Conservation (phyloP, 805 yeast genomes). For the Saturnispora sekii region DNA sequence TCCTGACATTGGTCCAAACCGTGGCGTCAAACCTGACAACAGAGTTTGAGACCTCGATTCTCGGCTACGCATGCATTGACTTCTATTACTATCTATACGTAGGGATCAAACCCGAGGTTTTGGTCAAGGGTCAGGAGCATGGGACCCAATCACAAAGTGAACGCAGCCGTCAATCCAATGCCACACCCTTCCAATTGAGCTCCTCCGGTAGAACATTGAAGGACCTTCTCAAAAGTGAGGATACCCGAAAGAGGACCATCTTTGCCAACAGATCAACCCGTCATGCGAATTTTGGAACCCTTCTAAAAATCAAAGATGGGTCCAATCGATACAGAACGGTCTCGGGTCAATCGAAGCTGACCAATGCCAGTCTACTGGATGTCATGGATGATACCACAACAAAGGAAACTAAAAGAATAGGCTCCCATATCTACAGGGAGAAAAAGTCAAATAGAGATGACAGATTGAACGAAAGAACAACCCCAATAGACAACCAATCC, state of each 20-base stretch:
- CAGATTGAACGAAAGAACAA: slow-evolving; percentile 5
- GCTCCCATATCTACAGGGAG: slow-evolving; percentile 48
- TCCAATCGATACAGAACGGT: slow-evolving; percentile 47
- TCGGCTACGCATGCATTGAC: slow-evolving; percentile 61
- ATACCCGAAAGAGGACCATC: slow-evolving; percentile 32
- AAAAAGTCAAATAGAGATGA: slow-evolving; percentile 14
- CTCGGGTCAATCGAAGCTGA: slow-evolving; percentile 52
- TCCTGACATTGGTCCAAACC: slow-evolving; percentile 62
- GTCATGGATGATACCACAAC: slow-evolving; percentile 56
- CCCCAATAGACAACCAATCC: background rate
- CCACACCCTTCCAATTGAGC: background rate
- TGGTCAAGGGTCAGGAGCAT: background rate
- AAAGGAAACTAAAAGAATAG: slow-evolving; percentile 37
- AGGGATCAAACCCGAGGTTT: slow-evolving; percentile 38
- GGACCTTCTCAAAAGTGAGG: slow-evolving; percentile 52
- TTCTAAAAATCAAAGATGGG: slow-evolving; percentile 59
- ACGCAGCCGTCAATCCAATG: background rate
- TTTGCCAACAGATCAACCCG: slow-evolving; percentile 30
- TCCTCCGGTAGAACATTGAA: slow-evolving; percentile 28
- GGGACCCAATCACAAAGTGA: background rate
- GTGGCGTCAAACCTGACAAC: slow-evolving; percentile 53
- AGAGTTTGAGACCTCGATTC: slow-evolving; percentile 51
- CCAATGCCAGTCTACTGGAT: slow-evolving; percentile 40
- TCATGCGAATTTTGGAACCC: slow-evolving; percentile 87
- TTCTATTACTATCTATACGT: slow-evolving; percentile 53